Percentiles rank a stretch among this genome's conserved stretches.
phyloP scores from a whole-genome alignment of 192 early-diverging fungal species.

The Backusella westeae region DNA sequence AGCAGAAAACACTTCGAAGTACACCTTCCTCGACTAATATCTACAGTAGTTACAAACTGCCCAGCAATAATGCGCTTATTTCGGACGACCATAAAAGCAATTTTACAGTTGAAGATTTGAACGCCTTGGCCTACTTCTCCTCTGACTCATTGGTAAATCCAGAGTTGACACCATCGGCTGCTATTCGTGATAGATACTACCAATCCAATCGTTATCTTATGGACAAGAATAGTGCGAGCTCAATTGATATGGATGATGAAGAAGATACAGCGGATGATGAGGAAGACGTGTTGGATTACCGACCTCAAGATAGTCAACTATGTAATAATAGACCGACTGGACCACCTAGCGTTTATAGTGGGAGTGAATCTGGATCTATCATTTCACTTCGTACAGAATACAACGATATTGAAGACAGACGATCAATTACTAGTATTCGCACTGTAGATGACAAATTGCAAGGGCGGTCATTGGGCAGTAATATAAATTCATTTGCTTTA shows the following conservation, averaged over 20 bases:
- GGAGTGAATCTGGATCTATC: slow-evolving; percentile 22
- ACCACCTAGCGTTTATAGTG: slow-evolving; percentile 11
- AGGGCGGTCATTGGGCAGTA: neutral
- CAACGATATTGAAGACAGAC: slow-evolving; percentile 24
- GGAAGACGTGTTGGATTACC: slow-evolving; percentile 21
- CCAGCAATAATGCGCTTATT: neutral
- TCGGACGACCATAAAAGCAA: neutral
- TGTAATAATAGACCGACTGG: slow-evolving; percentile 6
- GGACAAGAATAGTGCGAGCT: slow-evolving; percentile 5
- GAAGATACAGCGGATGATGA: slow-evolving; percentile 5
- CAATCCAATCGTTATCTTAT: slow-evolving; percentile 1
- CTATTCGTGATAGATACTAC: slow-evolving; percentile 19
- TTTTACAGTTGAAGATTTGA: neutral
- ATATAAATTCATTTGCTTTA: slow-evolving; percentile 10
- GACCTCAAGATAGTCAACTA: slow-evolving; percentile 9
- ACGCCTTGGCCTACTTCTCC: neutral
- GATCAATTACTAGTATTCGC: slow-evolving; percentile 17
- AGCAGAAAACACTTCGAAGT: neutral
- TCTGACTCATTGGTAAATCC: neutral
- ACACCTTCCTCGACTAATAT: slow-evolving; percentile 3
- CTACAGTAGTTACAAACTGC: slow-evolving; percentile 4
- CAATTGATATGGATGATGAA: neutral
- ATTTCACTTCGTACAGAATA: slow-evolving; percentile 29
- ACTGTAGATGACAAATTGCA: slow-evolving; percentile 18
- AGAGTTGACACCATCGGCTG: slow-evolving; percentile 13